Base-by-base conservation (phyloP, 2,329 filamentous ascomycete species). In the Niveomyces coronatus region DNA sequence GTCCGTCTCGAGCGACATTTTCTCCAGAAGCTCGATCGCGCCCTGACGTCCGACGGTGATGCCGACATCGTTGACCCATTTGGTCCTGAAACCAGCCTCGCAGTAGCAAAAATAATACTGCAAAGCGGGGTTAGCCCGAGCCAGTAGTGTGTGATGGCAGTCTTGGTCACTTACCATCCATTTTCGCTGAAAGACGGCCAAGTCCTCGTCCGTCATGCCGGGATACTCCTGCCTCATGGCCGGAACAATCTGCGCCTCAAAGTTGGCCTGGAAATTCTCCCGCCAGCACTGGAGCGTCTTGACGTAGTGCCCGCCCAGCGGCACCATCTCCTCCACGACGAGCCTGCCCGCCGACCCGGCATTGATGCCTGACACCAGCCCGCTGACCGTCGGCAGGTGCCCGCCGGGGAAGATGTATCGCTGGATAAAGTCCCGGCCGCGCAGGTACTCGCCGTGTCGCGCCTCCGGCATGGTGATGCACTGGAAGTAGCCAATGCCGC, bases 401-500 rank as follows among this genome's bases (percentile, higher is more conserved):
- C 82, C 82, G 11, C 82, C 81, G 0, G 82, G 82, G 56, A 87
- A 86, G 39, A 86, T 85, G 57, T 86, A 84, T 44, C 78, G 75
- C 41, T 80, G 73, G 52, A 86, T 85, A 58, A 86, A 86, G 52
- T 85, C 81, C 53, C 82, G 74, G 4, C 71, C 70, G 48, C 70
- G 74, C 15, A 74, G 68, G 51, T 85, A 84, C 5, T 68, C 71
- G 44, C 75, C 73, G 52, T 84, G 80, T 37, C 79, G 68, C 27
- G 68, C 64, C 51, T 85, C 79, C 0, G 80, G 80, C 71, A 85
- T 85, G 3, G 82, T 85, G 51, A 85, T 85, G 56, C 80, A 84
- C 54, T 85, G 81, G 56, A 86, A 83, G 31, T 81, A 73, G 4
- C 75, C 79, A 31, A 84, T 70, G 1, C 79, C 76, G n/a, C 79